A percentile compares a stretch with the other conserved stretches of the same genome.
phyloP scores from a whole-genome alignment of 2,329 filamentous ascomycete genomes.

The Fusarium xyrophilum region DNA sequence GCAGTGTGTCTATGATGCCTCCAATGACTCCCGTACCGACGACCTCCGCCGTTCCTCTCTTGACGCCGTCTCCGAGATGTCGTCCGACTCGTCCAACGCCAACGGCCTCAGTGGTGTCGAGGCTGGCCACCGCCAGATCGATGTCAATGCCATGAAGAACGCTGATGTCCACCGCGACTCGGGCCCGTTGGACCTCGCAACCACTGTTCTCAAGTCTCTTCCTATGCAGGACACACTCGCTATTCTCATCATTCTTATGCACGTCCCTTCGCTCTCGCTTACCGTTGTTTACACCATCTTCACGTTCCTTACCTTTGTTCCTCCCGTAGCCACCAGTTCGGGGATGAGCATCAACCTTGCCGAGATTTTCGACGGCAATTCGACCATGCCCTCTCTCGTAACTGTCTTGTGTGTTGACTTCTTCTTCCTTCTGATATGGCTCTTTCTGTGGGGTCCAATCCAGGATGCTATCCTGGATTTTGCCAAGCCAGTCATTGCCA shows the following conservation, averaged over 20 bases:
- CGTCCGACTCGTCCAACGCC: conserved; percentile 59
- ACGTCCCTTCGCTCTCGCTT: conserved; percentile 85
- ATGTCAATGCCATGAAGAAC: conserved; percentile 73
- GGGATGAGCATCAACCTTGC: conserved; percentile 83
- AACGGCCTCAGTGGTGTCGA: conserved; percentile 51
- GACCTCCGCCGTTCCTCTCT: conserved; percentile 58
- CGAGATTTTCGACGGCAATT: conserved; percentile 88
- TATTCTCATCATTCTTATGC: conserved; percentile 93
- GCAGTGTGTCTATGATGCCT: conserved; percentile 44
- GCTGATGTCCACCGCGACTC: conserved; percentile 72
- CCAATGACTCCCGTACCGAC: conserved; percentile 52
- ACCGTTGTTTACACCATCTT: conserved; percentile 92
- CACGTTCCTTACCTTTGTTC: conserved; percentile 90
- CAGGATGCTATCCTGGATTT: conserved; percentile 89
- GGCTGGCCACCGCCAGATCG: conserved; percentile 68
- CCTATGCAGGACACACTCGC: conserved; percentile 94
- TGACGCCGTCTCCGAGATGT: conserved; percentile 60
- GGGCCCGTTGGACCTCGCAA: conserved; percentile 76
- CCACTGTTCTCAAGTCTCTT: conserved; percentile 87
- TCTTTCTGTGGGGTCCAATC: conserved; percentile 85
- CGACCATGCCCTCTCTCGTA: conserved; percentile 83
- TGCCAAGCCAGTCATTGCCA: conserved; percentile 90
- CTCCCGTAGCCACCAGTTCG: conserved; percentile 78
- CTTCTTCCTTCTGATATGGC: conserved; percentile 82
- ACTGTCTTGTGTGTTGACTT: conserved; percentile 86